These are phyloP conservation scores for Solanum bulbocastanum DNA, from an alignment of 257 asterid genomes.

Conservation along the genomic window DNA sequence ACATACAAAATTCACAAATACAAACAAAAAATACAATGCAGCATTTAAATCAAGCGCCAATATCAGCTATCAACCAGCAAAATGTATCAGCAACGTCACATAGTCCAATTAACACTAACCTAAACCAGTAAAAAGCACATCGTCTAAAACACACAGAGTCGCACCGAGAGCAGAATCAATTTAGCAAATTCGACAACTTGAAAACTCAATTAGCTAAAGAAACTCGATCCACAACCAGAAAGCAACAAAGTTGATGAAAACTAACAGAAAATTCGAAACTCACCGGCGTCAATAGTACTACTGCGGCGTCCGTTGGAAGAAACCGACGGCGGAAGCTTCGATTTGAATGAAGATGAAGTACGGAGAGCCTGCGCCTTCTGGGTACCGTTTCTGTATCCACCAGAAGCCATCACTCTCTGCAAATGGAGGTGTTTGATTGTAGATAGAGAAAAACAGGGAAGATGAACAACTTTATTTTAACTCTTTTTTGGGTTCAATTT, in stretches of 20 bases:
- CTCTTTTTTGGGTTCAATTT: background rate
- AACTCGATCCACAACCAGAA: conserved; percentile 2
- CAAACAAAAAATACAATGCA: background rate
- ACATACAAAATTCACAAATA: background rate
- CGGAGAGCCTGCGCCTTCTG: conserved; percentile 57
- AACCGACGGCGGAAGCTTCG: conserved; percentile 48
- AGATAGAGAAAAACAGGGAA: background rate
- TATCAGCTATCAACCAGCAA: background rate
- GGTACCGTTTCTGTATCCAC: conserved; percentile 56
- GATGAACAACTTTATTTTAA: background rate
- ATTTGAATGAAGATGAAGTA: conserved; percentile 72
- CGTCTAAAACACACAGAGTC: background rate
- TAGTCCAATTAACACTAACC: background rate
- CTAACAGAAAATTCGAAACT: conserved; percentile 12
- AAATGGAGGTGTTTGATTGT: background rate
- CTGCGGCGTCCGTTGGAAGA: conserved; percentile 65
- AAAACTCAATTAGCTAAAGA: background rate
- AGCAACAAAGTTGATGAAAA: background rate
- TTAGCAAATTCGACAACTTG: background rate
- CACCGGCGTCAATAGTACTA: conserved; percentile 56
- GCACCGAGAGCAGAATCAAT: background rate
- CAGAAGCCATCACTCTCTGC: conserved; percentile 47
- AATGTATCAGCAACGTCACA: background rate
- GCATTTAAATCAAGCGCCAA: background rate
- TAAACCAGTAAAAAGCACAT: background rate